A percentile compares a stretch with the other conserved stretches of the same genome.
Evolutionary conservation across 345 rosid genomes (phyloP).

Genomic region (Ricinus communis): DNA sequence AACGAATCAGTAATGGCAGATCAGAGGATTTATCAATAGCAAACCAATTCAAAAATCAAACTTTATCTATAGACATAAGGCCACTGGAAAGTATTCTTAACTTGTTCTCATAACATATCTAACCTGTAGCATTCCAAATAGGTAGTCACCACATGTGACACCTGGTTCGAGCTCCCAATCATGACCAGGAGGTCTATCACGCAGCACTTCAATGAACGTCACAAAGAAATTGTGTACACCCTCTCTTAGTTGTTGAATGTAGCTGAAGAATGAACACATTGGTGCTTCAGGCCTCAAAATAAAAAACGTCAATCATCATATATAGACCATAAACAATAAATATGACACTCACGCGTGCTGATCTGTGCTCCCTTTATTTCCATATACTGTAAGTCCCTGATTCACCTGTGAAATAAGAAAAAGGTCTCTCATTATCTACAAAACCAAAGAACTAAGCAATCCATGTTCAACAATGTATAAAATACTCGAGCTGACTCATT

Average conservation of each 20-base stretch:
- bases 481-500: too few species aligned
- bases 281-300: conserved; percentile 1
- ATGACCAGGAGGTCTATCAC: conserved; percentile 98
- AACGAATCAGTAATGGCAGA: conserved; percentile 18
- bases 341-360: conserved; percentile 89
- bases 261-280: conserved; percentile 40
- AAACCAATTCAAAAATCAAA: neutral
- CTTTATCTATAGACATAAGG: conserved; percentile 3
- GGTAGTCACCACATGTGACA: conserved; percentile 97
- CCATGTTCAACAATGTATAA: neutral
- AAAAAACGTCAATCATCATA: neutral
- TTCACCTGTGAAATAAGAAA: conserved; percentile 61
- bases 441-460: neutral
- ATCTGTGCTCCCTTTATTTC: conserved; percentile 99
- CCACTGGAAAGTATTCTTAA: neutral
- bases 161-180: conserved; percentile 99
- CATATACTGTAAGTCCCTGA: conserved; percentile 94
- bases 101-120: conserved; percentile 18
- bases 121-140: conserved; percentile 99
- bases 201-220: conserved; percentile 93
- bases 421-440: conserved; percentile 9
- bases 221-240: conserved; percentile 97
- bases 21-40: neutral
- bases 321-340: neutral
- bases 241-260: conserved; percentile 97